These are phyloP conservation scores for Cladosporium phlei DNA, from an alignment of 2,329 filamentous ascomycete genomes.

Conservation along the genomic window DNA sequence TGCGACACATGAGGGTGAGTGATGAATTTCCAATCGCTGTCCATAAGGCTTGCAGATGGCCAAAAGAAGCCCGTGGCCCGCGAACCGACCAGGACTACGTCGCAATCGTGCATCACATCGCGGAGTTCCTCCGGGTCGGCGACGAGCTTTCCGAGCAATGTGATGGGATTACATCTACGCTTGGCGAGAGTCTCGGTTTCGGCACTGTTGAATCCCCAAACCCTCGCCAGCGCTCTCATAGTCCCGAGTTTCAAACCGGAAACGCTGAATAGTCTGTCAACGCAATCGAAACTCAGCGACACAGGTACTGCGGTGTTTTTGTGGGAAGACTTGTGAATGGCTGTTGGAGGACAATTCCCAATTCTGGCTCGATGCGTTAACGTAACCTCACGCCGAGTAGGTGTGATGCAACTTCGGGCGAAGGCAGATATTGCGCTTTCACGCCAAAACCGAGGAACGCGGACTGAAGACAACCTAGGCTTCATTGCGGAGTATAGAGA, in stretches of 20 bases:
- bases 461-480: neutral
- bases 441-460: neutral
- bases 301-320: neutral
- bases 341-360: neutral
- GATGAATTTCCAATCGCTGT: neutral
- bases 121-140: neutral
- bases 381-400: neutral
- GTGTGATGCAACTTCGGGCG: neutral
- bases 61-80: neutral
- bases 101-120: neutral
- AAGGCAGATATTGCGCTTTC: neutral
- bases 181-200: neutral
- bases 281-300: neutral
- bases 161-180: neutral
- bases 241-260: neutral
- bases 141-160: neutral
- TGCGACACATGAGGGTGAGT: neutral
- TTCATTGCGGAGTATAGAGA: neutral
- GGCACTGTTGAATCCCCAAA: slow-evolving; percentile 1
- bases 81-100: neutral
- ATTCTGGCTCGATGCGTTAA: neutral
- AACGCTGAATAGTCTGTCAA: neutral
- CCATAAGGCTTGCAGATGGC: neutral
- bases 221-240: neutral
- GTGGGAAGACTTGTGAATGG: neutral